phyloP scores from a whole-genome alignment of 208 protist species.

The Trypanosoma avium region DNA sequence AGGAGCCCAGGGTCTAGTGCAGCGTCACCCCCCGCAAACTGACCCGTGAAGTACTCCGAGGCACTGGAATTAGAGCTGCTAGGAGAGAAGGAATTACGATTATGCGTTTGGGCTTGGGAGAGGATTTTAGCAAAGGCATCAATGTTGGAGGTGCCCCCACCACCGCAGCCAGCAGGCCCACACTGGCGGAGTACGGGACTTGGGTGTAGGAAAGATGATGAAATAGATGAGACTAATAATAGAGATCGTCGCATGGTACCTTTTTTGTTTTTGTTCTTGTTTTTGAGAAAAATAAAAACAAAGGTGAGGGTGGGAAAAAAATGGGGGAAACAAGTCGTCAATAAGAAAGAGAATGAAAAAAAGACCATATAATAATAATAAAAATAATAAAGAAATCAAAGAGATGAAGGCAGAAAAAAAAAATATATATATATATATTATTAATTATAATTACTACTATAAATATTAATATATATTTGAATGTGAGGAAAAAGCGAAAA shows the following conservation, averaged over 20 bases:
- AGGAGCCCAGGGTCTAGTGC: slow-evolving; percentile 65
- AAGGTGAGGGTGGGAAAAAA: no score
- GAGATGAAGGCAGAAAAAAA: no score
- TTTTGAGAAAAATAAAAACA: not conserved
- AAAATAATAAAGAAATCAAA: no score
- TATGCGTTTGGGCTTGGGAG: slow-evolving; percentile 38
- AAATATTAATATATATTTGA: no score
- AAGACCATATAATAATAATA: no score
- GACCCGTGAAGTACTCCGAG: slow-evolving; percentile 72
- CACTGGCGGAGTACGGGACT: slow-evolving; percentile 24
- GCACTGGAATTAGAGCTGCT: slow-evolving; percentile 5
- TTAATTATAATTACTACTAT: no score
- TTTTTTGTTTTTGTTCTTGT: not conserved
- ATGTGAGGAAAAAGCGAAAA: no score
- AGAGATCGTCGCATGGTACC: slow-evolving; percentile 24
- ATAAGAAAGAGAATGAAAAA: no score
- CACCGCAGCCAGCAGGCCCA: slow-evolving; percentile 27
- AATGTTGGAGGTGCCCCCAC: slow-evolving; percentile 32
- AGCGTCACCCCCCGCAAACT: slow-evolving; percentile 50
- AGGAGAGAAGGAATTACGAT: slow-evolving; percentile 3
- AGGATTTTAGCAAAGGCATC: slow-evolving; percentile 67
- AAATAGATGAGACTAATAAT: not conserved
- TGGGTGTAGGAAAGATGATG: not conserved
- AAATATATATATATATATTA: no score
- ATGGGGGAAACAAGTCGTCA: no score